phyloP scores from a whole-genome alignment of 177 flowering plant genomes.

The Vitis hybrid region DNA sequence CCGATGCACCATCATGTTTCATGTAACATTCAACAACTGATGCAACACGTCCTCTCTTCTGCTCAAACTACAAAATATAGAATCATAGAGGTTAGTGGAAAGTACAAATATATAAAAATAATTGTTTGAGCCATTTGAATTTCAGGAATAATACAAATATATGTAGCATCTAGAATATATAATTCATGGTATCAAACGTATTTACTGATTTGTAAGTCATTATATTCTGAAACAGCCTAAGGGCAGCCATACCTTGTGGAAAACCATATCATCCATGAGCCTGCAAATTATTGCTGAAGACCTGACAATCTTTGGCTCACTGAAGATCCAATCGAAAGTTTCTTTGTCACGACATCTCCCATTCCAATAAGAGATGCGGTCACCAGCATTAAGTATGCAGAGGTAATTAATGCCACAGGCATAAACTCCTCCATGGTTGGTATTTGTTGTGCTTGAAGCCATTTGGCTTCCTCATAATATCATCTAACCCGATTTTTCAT shows the following conservation, averaged over 20 bases:
- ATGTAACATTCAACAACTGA: slow-evolving; percentile 28
- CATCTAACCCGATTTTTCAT: slow-evolving; percentile 8
- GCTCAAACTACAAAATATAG: slow-evolving; percentile 18
- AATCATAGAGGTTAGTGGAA: not conserved
- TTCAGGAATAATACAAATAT: not conserved
- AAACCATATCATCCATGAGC: slow-evolving; percentile 21
- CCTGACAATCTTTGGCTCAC: slow-evolving; percentile 17
- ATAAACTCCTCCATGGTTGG: slow-evolving; percentile 30
- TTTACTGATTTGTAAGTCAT: too few species aligned
- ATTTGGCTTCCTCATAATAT: slow-evolving; percentile 24
- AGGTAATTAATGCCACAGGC: slow-evolving; percentile 2
- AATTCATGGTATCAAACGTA: too few species aligned
- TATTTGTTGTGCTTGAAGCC: slow-evolving; percentile 10
- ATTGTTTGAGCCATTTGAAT: not conserved
- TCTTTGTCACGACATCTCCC: not conserved
- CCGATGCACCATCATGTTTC: slow-evolving; percentile 12
- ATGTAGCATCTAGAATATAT: too few species aligned
- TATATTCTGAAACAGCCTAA: too few species aligned
- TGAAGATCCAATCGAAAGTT: slow-evolving; percentile 14
- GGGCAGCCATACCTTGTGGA: slow-evolving; percentile 11
- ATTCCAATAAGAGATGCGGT: slow-evolving; percentile 6
- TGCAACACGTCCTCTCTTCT: slow-evolving; percentile 27
- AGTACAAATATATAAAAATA: not conserved
- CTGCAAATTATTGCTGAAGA: slow-evolving; percentile 8
- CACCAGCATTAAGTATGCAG: slow-evolving; percentile 6